Base-by-base conservation (phyloP, 768 basidiomycete genomes). In the Boletus sensibilis region DNA sequence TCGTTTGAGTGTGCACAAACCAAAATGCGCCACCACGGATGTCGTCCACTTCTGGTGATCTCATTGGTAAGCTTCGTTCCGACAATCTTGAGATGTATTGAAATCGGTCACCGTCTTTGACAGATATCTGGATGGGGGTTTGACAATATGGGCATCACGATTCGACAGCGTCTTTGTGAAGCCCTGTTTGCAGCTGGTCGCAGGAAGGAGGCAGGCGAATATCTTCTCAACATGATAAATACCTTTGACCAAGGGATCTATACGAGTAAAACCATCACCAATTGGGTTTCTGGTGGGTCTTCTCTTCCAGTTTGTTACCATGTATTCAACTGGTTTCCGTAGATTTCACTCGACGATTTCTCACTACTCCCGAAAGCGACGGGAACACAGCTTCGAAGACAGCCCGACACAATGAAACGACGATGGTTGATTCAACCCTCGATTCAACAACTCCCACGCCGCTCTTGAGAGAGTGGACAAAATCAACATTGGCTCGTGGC, bases 41-140 rank as follows among this genome's bases (percentile, higher is more conserved):
- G 31, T 31, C 47, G 8, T 12, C 11, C 27, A 29, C 27, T 29
- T 29, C 27, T 29, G 27, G 27, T 29, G 27, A 23, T 62, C 21
- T 62, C 55, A 8, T 40, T 62, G 59, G 61, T 61, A 54, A 41
- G 40, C 4, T 27, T 45, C 5, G 16, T 21, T 2, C 5, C 6
- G 2, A 4, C 12, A 13, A 16, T 20, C 12, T 18, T 6, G 4
- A 6, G 20, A 27, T 6, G 2, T 11, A 11, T 39, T 9, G 4
- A 48, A 41, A 38, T 16, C 8, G 18, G 4, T 9, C 7, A 21
- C 16, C 7, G 7, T n/a, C 5, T 23, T 21, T 33, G 4, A 6
- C 21, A 59, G 58, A 57, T 57, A 27, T 38, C 41, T 1, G 55
- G 55, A 5, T 59, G 58, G 58, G 33, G 29, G 16, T 59, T 59